phyloP scores from a whole-genome alignment of 1,284 basidiomycete genomes.

The Peniophora sp. region DNA sequence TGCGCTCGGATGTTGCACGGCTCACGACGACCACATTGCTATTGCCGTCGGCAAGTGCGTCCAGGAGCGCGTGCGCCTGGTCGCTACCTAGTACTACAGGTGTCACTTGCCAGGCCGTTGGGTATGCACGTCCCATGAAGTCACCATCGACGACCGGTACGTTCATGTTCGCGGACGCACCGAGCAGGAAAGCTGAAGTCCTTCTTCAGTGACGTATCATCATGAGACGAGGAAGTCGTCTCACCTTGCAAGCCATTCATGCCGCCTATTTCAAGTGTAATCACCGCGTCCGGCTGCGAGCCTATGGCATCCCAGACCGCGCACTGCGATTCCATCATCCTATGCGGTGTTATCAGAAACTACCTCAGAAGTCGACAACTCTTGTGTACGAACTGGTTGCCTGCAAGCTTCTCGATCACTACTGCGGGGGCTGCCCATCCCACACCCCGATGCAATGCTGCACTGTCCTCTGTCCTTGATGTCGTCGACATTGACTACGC shows the following conservation, averaged over 20 bases:
- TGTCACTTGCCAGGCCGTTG: constrained; percentile 8
- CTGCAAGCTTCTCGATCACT: constrained; percentile 8
- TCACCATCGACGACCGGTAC: constrained; percentile 24
- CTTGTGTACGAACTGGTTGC: constrained; percentile 1
- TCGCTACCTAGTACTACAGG: constrained; percentile 1
- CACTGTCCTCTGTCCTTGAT: constrained; percentile 8
- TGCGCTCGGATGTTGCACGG: constrained; percentile 5
- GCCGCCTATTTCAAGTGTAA: constrained; percentile 21
- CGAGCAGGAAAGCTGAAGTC: constrained; percentile 16
- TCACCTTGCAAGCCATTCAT: constrained; percentile 23
- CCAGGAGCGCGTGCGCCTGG: constrained; percentile 5
- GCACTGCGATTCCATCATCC: constrained; percentile 7
- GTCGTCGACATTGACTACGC: constrained; percentile 13
- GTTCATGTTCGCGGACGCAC: constrained; percentile 16
- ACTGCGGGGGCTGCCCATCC: constrained; percentile 25
- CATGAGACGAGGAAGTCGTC: too few species aligned
- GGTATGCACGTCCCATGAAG: constrained; percentile 18
- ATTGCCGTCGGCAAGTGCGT: constrained; percentile 6
- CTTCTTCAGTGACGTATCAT: not conserved
- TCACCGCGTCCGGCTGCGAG: constrained; percentile 5
- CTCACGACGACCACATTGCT: constrained; percentile 6
- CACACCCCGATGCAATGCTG: constrained; percentile 6
- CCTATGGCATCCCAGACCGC: constrained; percentile 2
- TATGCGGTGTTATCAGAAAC: not conserved
- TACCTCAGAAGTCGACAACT: not conserved